A percentile compares a stretch with the other conserved stretches of the same genome.
phyloP scores from a whole-genome alignment of 2,329 filamentous ascomycete genomes.

The Cladophialophora immunda region DNA sequence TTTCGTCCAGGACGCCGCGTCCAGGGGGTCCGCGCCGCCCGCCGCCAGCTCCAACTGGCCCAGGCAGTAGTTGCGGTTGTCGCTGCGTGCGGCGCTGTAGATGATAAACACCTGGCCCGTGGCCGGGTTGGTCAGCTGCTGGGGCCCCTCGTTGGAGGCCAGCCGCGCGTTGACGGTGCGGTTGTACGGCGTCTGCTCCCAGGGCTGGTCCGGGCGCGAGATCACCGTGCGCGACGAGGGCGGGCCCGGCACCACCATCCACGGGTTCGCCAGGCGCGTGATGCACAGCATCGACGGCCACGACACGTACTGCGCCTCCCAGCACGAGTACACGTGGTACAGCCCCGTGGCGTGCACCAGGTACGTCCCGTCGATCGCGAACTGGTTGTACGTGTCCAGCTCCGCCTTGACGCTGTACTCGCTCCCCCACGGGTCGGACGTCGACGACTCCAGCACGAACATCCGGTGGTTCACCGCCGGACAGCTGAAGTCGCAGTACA shows the following conservation, averaged over 20 bases:
- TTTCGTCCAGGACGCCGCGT: constrained; percentile 59
- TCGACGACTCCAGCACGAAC: constrained; percentile 58
- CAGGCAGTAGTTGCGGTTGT: constrained; percentile 63
- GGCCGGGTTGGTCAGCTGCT: constrained; percentile 58
- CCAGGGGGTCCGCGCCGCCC: constrained; percentile 58
- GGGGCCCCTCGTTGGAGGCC: constrained; percentile 60
- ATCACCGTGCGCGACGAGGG: constrained; percentile 59
- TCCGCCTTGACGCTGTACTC: constrained; percentile 56
- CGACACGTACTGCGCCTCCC: constrained; percentile 49
- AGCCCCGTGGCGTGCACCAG: constrained; percentile 54
- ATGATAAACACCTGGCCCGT: constrained; percentile 60
- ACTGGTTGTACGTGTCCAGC: constrained; percentile 62
- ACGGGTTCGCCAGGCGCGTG: constrained; percentile 58
- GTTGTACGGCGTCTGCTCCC: constrained; percentile 62
- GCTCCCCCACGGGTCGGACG: constrained; percentile 56
- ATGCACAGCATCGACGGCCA: constrained; percentile 65
- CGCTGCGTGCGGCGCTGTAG: constrained; percentile 59
- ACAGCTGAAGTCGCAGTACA: constrained; percentile 59
- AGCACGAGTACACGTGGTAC: constrained; percentile 55
- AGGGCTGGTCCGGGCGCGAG: constrained; percentile 57
- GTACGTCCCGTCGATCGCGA: constrained; percentile 64
- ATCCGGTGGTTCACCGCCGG: constrained; percentile 62
- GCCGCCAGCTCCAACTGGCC: constrained; percentile 58
- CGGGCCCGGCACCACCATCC: constrained; percentile 54
- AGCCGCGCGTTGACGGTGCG: constrained; percentile 49